Evolutionary conservation across 495 filamentous ascomycete genomes (phyloP).

Genomic region (Tirmania nivea): DNA sequence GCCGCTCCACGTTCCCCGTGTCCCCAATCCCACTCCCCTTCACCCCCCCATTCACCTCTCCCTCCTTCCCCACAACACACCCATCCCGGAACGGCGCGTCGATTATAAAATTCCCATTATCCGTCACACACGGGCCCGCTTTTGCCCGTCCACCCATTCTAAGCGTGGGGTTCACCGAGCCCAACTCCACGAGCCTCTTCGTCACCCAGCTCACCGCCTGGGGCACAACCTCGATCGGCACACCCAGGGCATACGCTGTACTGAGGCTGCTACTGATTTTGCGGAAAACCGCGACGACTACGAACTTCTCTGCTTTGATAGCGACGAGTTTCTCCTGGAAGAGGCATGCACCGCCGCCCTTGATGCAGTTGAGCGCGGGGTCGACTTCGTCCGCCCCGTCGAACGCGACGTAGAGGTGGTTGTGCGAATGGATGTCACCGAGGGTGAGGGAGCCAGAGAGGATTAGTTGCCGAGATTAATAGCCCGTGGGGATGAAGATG

Average conservation of each 20-base stretch:
- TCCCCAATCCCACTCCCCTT: not conserved
- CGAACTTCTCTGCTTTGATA: constrained; percentile 60
- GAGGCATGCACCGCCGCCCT: constrained; percentile 86
- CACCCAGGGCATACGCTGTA: constrained; percentile 49
- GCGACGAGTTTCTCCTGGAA: constrained; percentile 98
- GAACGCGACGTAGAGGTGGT: constrained; percentile 54
- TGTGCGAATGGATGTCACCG: constrained; percentile 36
- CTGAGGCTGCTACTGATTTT: constrained; percentile 64
- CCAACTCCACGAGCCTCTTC: constrained; percentile 41
- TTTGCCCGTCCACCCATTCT: constrained; percentile 46
- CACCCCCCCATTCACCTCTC: not conserved
- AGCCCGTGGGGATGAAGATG: constrained; percentile 76
- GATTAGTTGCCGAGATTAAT: constrained; percentile 71
- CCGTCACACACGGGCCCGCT: constrained; percentile 67
- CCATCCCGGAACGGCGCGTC: constrained; percentile 32
- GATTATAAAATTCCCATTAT: constrained; percentile 84
- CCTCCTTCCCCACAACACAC: not conserved
- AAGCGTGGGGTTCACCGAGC: constrained; percentile 42
- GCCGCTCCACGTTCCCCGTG: not conserved
- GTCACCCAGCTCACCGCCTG: constrained; percentile 53
- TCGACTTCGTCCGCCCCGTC: constrained; percentile 97
- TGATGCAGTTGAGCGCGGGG: constrained; percentile 85
- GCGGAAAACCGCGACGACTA: constrained; percentile 82
- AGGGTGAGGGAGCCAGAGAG: constrained; percentile 50
- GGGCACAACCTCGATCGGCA: constrained; percentile 86